Percentiles rank a stretch among this genome's conserved stretches.
Evolutionary conservation across 768 basidiomycete genomes (phyloP).

Genomic region (Lactarius deliciosus): DNA sequence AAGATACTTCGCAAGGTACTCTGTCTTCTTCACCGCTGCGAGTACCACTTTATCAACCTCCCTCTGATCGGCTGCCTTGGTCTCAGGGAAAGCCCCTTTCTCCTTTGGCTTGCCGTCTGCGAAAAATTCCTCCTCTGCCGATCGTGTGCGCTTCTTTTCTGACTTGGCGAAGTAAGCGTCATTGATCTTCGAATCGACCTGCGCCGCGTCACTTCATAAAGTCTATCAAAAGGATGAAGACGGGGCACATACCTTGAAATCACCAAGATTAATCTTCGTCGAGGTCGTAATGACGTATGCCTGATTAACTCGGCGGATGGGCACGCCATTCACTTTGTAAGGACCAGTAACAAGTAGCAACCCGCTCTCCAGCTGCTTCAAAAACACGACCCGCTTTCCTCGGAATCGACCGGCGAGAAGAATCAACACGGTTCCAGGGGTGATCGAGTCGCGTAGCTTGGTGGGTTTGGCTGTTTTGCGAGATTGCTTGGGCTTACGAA

Average conservation of each 20-base stretch:
- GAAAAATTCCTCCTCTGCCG: constrained; percentile 98
- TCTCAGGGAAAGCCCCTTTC: constrained; percentile 82
- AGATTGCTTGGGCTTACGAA: constrained; percentile 85
- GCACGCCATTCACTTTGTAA: constrained; percentile 98
- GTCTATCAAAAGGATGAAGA: constrained; percentile 15
- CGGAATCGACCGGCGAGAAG: constrained; percentile 96
- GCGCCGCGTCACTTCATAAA: constrained; percentile 9
- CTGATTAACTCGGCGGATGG: constrained; percentile 96
- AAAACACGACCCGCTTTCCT: constrained; percentile 96
- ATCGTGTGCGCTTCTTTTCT: constrained; percentile 60
- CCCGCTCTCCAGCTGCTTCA: constrained; percentile 93
- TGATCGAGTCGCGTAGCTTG: constrained; percentile 81
- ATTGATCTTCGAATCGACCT: constrained; percentile 89
- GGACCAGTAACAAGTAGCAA: constrained; percentile 95
- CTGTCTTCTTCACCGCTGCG: constrained; percentile 84
- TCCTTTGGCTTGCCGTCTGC: constrained; percentile 88
- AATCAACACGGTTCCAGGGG: constrained; percentile 92
- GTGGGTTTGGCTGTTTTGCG: constrained; percentile 83
- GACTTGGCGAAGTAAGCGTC: constrained; percentile 93
- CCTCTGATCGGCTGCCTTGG: constrained; percentile 92
- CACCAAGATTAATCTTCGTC: constrained; percentile 82
- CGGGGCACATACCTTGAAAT: constrained; percentile 59
- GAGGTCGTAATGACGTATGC: constrained; percentile 99
- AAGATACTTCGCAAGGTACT: constrained; percentile 90
- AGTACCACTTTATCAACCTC: constrained; percentile 76